phyloP scores from a whole-genome alignment of 305 asterid genomes.

The Fraxinus velutina region DNA sequence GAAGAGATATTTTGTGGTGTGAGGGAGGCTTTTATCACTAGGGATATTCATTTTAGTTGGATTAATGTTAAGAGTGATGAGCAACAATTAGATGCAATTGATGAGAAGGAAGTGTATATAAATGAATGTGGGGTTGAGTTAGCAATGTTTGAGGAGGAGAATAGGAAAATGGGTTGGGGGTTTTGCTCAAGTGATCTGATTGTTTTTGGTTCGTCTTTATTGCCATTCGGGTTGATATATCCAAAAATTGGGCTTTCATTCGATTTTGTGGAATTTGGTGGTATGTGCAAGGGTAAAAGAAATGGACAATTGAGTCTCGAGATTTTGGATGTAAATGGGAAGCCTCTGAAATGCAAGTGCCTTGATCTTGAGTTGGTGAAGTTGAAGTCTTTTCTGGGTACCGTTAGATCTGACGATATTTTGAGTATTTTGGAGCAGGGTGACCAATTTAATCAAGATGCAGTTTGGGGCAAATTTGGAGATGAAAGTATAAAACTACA shows the following conservation, averaged over 20 bases:
- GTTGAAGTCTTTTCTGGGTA: conserved; percentile 28
- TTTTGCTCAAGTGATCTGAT: conserved; percentile 65
- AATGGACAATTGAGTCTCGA: conserved; percentile 59
- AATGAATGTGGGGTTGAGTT: conserved; percentile 23
- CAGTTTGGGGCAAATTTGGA: conserved; percentile 37
- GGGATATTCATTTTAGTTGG: conserved; percentile 77
- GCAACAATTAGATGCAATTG: conserved; percentile 13
- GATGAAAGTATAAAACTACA: conserved; percentile 45
- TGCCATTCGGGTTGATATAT: conserved; percentile 79
- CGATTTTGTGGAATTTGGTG: conserved; percentile 33
- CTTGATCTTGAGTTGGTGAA: conserved; percentile 72
- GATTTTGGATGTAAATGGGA: conserved; percentile 64
- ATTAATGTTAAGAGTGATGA: conserved; percentile 49
- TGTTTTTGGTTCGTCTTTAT: conserved; percentile 63
- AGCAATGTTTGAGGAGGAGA: conserved; percentile 32
- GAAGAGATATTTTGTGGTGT: conserved; percentile 41
- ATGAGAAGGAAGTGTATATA: conserved; percentile 20
- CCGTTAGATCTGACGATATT: conserved; percentile 30
- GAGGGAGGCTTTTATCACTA: conserved; percentile 44
- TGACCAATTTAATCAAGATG: conserved; percentile 27
- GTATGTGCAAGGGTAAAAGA: conserved; percentile 24
- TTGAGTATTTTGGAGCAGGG: conserved; percentile 31
- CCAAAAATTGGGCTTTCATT: conserved; percentile 56
- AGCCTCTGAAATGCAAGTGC: conserved; percentile 63
- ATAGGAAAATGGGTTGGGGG: conserved; percentile 70